Evolutionary conservation across 78 protist species (phyloP), one percentile per base, ranked within the genome.

Genomic region (Speleostelium caveatum): DNA sequence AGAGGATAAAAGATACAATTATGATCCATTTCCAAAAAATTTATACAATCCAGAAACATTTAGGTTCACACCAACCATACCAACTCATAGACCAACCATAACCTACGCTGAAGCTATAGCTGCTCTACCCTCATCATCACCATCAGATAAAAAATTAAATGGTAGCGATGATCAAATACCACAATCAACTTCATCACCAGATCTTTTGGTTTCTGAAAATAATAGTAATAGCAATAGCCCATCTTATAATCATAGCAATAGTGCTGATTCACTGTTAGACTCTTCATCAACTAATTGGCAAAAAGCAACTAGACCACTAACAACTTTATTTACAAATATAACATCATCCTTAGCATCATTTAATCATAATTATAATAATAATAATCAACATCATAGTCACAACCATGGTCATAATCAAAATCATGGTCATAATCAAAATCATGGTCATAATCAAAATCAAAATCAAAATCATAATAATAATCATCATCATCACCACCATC

Each of bases 1-100:
- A 26, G 89, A 80, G 22, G 89, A 80, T 26, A 80, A 80, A 41
- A 49, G 74, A 49, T 39, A 56, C n/a, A 66, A 68, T 28, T 42
- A 39, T 5, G 55, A 73, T 56, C 79, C 79, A 19, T 73, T 73
- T 59, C 38, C 28, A 55, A 69, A 59, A 12, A 41, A 45, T 2
- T 16, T 33, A 33, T 80, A 68, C 36, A 77, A 80, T 56, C 89
- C 66, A 17, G 8, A 10, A 8, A 68, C 89, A 3, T 36, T 58
- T 22, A 32, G 78, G 56, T 80, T 80, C 14, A 55, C 6, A 45
- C 6, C 68, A 4, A 56, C 89, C 19, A 10, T 67, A 24, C 89
- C 75, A 24, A 66, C 89, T 7, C 21, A 75, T 3, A 35, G 30
- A n/a, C 35, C 28, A 60, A 36, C 53, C n/a, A 32, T 30, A 19